Base-by-base conservation (phyloP, 352 stramenopile genomes). In the Globisporangium irregulare region DNA sequence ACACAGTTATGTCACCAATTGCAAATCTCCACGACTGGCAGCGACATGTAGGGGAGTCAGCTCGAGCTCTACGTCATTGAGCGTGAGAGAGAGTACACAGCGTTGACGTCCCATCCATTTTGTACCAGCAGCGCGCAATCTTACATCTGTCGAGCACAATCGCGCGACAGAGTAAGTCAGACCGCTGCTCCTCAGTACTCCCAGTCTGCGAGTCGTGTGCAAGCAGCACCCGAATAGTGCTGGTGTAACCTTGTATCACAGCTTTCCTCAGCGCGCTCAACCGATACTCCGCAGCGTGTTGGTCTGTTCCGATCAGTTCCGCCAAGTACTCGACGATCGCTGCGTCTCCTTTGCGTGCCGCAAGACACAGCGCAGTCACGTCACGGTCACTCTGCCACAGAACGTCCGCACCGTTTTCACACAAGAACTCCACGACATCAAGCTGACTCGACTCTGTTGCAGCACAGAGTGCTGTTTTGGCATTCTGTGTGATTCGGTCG, bases 251-350 rank as follows among this genome's bases (percentile, higher is more conserved):
- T 3, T n/a, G 1, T 2, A 25, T 36, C 36, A 64, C 5, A 1
- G 58, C 38, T 25, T 25, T 25, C n/a, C 32, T 64, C 34, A 64
- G 58, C 24, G 24, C 22, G 18, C n/a, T 64, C 3, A 18, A 46
- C 15, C 38, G 12, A 46, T 20, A 46, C 12, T 18, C 24, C 56
- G n/a, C 32, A 9, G 18, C 34, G 25, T 34, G 25, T 2, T 32
- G 38, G 25, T 62, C 34, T 1, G 56, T 34, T 24, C 56, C 56
- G 20, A 38, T 18, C 15, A 50, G 20, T 36, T 51, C 56, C 4
- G n/a, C 25, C n/a, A 62, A 36, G 34, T 50, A 62, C n/a, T 62
- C 56, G 20, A 62, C 56, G n/a, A 62, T 62, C 20, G 48, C 20
- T 22, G 56, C n/a, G 5, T 18, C 9, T 3, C n/a, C 56, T 15